Percentiles rank a stretch among this genome's conserved stretches.
Conservation (phyloP, 257 asterid genomes). For the Penstemon eatonii region DNA sequence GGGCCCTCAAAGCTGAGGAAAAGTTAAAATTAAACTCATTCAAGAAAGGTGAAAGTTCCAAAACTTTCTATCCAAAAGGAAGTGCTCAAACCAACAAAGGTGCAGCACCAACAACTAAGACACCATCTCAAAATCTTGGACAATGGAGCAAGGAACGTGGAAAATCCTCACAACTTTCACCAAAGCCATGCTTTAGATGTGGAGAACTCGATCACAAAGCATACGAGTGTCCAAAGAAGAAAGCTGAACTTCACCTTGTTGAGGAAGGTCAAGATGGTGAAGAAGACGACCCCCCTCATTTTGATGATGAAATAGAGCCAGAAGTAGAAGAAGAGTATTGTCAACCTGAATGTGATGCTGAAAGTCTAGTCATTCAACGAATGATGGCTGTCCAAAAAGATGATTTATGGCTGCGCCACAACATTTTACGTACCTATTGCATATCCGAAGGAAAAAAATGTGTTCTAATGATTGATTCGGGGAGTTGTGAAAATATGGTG, state of each 20-base stretch:
- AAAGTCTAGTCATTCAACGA: neutral
- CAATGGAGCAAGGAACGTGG: neutral
- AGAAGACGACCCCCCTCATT: no score
- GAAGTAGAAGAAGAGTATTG: neutral
- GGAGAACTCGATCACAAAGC: neutral
- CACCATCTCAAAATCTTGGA: neutral
- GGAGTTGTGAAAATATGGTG: neutral
- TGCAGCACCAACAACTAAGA: neutral
- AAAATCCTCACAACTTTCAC: neutral
- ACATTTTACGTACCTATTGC: neutral
- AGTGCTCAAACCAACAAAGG: no score
- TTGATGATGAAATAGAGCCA: neutral
- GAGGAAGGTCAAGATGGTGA: neutral
- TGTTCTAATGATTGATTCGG: neutral
- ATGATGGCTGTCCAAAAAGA: conserved; percentile 4
- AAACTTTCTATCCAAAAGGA: no score
- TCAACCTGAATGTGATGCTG: neutral
- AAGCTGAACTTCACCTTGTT: neutral
- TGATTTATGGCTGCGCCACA: neutral
- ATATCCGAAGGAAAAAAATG: neutral
- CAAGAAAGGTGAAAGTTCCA: no score
- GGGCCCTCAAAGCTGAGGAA: no score
- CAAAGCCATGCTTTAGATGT: conserved; percentile 3
- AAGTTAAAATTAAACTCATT: no score
- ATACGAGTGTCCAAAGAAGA: conserved; percentile 5